Evolutionary conservation across 2,329 filamentous ascomycete species (phyloP).

Genomic region (Epichloe amarillans): DNA sequence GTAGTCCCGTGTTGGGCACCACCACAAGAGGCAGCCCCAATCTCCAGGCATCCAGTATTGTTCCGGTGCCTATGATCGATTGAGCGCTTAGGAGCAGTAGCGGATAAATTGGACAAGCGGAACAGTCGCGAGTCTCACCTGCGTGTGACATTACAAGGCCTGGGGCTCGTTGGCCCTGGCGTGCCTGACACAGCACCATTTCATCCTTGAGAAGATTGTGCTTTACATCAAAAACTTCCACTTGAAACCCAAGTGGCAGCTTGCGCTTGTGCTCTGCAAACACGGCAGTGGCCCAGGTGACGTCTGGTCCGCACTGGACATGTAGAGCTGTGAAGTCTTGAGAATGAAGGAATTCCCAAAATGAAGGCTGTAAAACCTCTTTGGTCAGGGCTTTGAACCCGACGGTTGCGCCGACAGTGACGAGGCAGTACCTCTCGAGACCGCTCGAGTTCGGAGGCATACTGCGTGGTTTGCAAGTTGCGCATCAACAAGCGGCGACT

Average conservation of each 20-base stretch:
- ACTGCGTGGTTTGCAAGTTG: background rate
- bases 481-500: background rate
- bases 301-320: constrained; percentile 68
- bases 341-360: constrained; percentile 46
- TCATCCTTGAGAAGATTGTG: constrained; percentile 24
- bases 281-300: constrained; percentile 21
- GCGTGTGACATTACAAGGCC: constrained; percentile 83
- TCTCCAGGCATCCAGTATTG: constrained; percentile 71
- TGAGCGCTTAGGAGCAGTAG: background rate
- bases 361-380: constrained; percentile 46
- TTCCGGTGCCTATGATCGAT: constrained; percentile 58
- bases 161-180: constrained; percentile 33
- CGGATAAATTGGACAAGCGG: too few species aligned
- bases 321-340: constrained; percentile 57
- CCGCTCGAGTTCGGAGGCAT: constrained; percentile 4
- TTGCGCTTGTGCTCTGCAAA: constrained; percentile 11
- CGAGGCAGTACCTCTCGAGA: constrained; percentile 46
- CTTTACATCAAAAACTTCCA: constrained; percentile 20
- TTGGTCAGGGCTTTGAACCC: constrained; percentile 61
- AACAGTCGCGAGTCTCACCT: constrained; percentile 38
- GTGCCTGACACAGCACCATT: constrained; percentile 41
- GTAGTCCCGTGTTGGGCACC: constrained; percentile 68
- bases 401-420: constrained; percentile 87
- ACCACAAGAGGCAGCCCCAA: constrained; percentile 68
- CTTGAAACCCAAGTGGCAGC: constrained; percentile 13